Evolutionary conservation across 2,329 filamentous ascomycete species (phyloP).

Genomic region (Didymella pomorum): DNA sequence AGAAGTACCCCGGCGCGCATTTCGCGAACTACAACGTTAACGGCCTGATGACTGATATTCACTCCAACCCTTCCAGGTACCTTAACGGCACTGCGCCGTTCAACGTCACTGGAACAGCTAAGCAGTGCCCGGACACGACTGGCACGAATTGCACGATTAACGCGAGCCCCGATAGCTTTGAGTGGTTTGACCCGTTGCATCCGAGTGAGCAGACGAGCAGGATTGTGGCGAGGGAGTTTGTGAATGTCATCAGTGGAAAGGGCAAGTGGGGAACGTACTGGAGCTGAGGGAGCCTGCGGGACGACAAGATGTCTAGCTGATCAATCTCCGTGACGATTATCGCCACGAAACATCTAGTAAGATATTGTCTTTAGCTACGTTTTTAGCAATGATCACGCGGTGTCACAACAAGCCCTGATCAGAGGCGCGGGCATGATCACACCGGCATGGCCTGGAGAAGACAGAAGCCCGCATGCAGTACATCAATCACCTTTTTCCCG

Average conservation of each 20-base stretch:
- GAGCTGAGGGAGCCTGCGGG: constrained; percentile 19
- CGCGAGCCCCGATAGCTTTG: constrained; percentile 62
- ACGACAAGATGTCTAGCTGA: no score
- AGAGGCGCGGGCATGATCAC: no score
- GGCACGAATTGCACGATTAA: constrained; percentile 49
- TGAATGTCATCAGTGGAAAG: constrained; percentile 61
- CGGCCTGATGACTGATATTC: constrained; percentile 68
- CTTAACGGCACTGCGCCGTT: constrained; percentile 68
- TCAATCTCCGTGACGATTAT: neutral
- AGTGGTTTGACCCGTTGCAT: constrained; percentile 80
- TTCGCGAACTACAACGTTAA: constrained; percentile 75
- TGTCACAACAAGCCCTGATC: no score
- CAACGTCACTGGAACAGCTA: constrained; percentile 67
- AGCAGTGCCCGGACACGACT: constrained; percentile 58
- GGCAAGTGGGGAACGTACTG: constrained; percentile 59
- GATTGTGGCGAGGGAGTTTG: constrained; percentile 65
- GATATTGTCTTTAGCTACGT: no score
- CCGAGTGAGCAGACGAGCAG: constrained; percentile 70
- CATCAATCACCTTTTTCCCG: no score
- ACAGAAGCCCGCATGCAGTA: no score
- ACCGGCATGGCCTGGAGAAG: no score
- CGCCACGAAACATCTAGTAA: neutral
- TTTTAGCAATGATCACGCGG: no score
- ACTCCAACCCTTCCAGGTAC: constrained; percentile 66
- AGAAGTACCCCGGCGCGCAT: constrained; percentile 62